Evolutionary conservation across 2,329 filamentous ascomycete species (phyloP).

Genomic region (Paramyrothecium roridum): DNA sequence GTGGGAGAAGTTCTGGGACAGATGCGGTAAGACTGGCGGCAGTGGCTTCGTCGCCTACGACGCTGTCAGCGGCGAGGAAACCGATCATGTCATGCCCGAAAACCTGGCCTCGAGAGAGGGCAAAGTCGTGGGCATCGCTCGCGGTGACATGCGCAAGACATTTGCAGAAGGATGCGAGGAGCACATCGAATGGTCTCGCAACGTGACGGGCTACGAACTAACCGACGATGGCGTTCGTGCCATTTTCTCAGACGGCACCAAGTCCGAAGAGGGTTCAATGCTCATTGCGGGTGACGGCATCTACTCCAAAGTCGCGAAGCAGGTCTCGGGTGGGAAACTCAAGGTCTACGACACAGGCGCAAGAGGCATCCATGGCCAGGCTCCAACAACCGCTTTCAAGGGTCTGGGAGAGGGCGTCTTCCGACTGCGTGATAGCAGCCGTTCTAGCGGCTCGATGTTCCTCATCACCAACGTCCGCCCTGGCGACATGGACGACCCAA

Average conservation of each 20-base stretch:
- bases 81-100: conserved; percentile 22
- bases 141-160: conserved; percentile 59
- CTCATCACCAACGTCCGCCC: conserved; percentile 63
- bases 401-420: conserved; percentile 63
- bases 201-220: conserved; percentile 57
- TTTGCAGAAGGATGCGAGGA: conserved; percentile 56
- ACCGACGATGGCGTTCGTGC: conserved; percentile 51
- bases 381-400: conserved; percentile 59
- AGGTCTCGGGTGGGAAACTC: conserved; percentile 53
- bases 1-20: conserved; percentile 55
- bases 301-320: conserved; percentile 56
- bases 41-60: conserved; percentile 47
- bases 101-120: conserved; percentile 48
- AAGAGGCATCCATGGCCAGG: conserved; percentile 63
- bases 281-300: conserved; percentile 62
- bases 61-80: conserved; percentile 48
- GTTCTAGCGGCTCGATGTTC: conserved; percentile 43
- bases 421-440: conserved; percentile 44
- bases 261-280: conserved; percentile 55
- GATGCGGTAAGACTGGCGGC: conserved; percentile 58
- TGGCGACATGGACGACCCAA: conserved; percentile 55
- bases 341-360: conserved; percentile 64
- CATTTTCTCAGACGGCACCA: conserved; percentile 58
- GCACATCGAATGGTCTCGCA: conserved; percentile 51
- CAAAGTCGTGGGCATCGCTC: conserved; percentile 58